Conservation (phyloP, 805 yeast species). For the Schwanniomyces polymorphus region DNA sequence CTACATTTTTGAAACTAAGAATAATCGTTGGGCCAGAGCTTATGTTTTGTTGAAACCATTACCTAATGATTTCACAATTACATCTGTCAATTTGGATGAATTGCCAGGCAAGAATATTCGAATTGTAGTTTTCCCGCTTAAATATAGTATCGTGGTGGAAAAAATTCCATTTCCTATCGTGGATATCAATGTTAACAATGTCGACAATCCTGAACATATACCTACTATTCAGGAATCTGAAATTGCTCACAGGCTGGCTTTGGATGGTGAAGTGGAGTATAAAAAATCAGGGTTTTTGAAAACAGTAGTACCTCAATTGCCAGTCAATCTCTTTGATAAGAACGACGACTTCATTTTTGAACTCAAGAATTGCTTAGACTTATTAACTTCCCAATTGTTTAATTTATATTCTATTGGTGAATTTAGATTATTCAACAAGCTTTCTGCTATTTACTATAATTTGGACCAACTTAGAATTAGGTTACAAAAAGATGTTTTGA, state of each 20-base stretch:
- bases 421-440: slow-evolving; percentile 58
- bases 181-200: slow-evolving; percentile 26
- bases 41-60: slow-evolving; percentile 67
- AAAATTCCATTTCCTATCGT: slow-evolving; percentile 37
- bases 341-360: slow-evolving; percentile 47
- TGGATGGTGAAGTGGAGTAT: slow-evolving; percentile 13
- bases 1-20: slow-evolving; percentile 64
- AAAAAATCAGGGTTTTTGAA: slow-evolving; percentile 2
- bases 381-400: slow-evolving; percentile 63
- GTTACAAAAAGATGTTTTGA: slow-evolving; percentile 50
- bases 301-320: slow-evolving; percentile 49
- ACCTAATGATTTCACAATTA: slow-evolving; percentile 66
- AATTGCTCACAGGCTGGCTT: slow-evolving; percentile 20
- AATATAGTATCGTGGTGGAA: slow-evolving; percentile 48
- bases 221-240: slow-evolving; percentile 37
- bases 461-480: slow-evolving; percentile 60
- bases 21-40: slow-evolving; percentile 76
- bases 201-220: slow-evolving; percentile 19
- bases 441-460: slow-evolving; percentile 52
- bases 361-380: slow-evolving; percentile 54
- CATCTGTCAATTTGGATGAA: slow-evolving; percentile 59
- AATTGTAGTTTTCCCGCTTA: slow-evolving; percentile 62
- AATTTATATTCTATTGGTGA: slow-evolving; percentile 73
- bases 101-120: slow-evolving; percentile 56
- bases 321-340: slow-evolving; percentile 38